Conservation (phyloP, 2,329 filamentous ascomycete species). For the Diaporthe australafricana region DNA sequence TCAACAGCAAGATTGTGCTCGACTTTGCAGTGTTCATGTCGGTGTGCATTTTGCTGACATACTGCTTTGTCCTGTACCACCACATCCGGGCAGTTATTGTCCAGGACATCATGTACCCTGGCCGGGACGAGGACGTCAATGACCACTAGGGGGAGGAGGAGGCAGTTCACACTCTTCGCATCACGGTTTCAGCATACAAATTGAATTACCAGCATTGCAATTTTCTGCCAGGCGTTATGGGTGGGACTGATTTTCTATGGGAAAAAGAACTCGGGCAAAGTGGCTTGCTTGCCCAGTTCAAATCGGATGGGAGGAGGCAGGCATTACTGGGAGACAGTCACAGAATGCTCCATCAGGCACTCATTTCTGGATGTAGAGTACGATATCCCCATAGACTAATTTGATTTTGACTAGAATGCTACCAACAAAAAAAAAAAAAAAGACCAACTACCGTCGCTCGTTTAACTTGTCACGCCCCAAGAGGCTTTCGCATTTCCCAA, state of each 20-base stretch:
- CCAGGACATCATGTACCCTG: slow-evolving; percentile 68
- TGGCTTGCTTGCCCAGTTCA: not conserved
- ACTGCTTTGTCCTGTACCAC: slow-evolving; percentile 56
- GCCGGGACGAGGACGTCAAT: slow-evolving; percentile 64
- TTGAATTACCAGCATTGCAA: slow-evolving; percentile 5
- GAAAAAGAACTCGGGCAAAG: not conserved
- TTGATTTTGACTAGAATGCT: slow-evolving; percentile 18
- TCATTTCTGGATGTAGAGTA: slow-evolving; percentile 20
- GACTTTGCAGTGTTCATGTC: slow-evolving; percentile 65
- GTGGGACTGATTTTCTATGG: slow-evolving; percentile 10
- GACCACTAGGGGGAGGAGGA: slow-evolving; percentile 50
- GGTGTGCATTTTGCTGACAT: slow-evolving; percentile 54
- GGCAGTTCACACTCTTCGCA: not conserved
- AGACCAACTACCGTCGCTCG: slow-evolving; percentile 31
- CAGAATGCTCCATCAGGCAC: slow-evolving; percentile 20
- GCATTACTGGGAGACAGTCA: slow-evolving; percentile 14
- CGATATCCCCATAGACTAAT: slow-evolving; percentile 28
- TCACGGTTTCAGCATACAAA: slow-evolving; percentile 10
- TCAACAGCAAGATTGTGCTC: slow-evolving; percentile 56
- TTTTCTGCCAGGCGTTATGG: slow-evolving; percentile 24
- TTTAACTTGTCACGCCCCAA: slow-evolving; percentile 8
- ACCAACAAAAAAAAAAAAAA: slow-evolving; percentile 13
- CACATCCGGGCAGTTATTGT: slow-evolving; percentile 60
- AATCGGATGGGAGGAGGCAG: not conserved
- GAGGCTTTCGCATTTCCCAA: not conserved